Conservation (phyloP, 179 eudicot genomes). For the Spergularia azorica region DNA sequence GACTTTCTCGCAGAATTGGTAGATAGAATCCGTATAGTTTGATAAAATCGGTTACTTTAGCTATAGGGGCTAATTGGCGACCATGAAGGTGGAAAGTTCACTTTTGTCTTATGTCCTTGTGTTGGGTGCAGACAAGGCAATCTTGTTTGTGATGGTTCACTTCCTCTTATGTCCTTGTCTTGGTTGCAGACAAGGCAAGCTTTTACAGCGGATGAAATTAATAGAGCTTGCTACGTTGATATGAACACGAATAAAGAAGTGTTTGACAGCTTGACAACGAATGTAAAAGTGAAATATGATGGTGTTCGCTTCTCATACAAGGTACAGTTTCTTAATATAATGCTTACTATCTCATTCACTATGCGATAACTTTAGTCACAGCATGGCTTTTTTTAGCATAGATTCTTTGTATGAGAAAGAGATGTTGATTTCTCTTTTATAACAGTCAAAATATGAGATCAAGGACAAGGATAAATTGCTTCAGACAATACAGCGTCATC, state of each 20-base stretch:
- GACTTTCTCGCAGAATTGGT: too few species aligned
- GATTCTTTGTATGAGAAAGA: neutral
- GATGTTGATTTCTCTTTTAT: constrained; percentile 13
- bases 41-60: neutral
- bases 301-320: constrained; percentile 70
- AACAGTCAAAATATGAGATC: constrained; percentile 63
- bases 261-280: constrained; percentile 65
- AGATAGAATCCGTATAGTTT: neutral
- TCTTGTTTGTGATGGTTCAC: neutral
- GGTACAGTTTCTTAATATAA: constrained; percentile 39
- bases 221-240: constrained; percentile 66
- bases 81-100: constrained; percentile 1
- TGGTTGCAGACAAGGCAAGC: constrained; percentile 58
- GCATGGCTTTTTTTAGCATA: neutral
- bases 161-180: neutral
- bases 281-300: constrained; percentile 67
- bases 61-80: neutral
- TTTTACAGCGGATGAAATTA: constrained; percentile 68
- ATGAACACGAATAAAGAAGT: constrained; percentile 58
- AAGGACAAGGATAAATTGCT: constrained; percentile 53
- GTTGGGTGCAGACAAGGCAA: too few species aligned
- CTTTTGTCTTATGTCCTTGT: neutral
- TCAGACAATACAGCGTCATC: constrained; percentile 37
- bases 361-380: neutral
- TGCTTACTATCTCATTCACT: neutral